Evolutionary conservation across 208 protist species (phyloP).

Genomic region (Porcisia deanei): DNA sequence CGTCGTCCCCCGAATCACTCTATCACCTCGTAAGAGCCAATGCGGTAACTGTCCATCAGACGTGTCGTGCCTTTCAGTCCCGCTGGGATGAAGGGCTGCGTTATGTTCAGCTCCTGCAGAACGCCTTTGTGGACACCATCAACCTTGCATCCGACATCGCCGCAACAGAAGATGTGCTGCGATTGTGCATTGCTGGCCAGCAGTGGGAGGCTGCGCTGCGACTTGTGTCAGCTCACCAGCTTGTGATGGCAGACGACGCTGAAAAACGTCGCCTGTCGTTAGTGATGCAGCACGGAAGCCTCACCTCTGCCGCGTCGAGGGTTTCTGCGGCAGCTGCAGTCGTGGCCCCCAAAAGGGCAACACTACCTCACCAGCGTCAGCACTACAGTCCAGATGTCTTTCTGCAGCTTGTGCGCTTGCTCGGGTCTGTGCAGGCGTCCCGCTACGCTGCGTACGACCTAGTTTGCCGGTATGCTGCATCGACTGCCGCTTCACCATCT

Average conservation of each 20-base stretch:
- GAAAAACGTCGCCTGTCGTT: not conserved
- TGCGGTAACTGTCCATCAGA: conserved; percentile 64
- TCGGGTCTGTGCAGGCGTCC: conserved; percentile 11
- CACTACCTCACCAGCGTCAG: conserved; percentile 3
- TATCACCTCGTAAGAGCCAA: conserved; percentile 38
- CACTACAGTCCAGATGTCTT: conserved; percentile 28
- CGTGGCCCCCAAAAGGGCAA: not conserved
- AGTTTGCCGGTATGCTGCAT: not conserved
- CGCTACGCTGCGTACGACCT: conserved; percentile 12
- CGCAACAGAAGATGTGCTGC: conserved; percentile 39
- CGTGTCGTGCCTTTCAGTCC: conserved; percentile 37
- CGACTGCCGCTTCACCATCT: not conserved
- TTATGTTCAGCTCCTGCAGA: conserved; percentile 39
- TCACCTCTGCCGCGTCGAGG: not conserved
- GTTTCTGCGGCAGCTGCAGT: not conserved
- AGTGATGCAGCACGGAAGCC: not conserved
- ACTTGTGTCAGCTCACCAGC: conserved; percentile 24
- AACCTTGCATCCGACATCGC: conserved; percentile 22
- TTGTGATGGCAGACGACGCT: not conserved
- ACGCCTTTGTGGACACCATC: conserved; percentile 27
- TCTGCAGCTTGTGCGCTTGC: conserved; percentile 28
- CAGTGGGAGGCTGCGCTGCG: conserved; percentile 59
- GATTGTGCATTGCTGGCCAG: conserved; percentile 42
- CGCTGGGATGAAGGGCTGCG: conserved; percentile 22
- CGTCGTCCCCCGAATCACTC: not conserved